phyloP scores from a whole-genome alignment of 108 stramenopile species.

The Pseudonitzschia pungens region DNA sequence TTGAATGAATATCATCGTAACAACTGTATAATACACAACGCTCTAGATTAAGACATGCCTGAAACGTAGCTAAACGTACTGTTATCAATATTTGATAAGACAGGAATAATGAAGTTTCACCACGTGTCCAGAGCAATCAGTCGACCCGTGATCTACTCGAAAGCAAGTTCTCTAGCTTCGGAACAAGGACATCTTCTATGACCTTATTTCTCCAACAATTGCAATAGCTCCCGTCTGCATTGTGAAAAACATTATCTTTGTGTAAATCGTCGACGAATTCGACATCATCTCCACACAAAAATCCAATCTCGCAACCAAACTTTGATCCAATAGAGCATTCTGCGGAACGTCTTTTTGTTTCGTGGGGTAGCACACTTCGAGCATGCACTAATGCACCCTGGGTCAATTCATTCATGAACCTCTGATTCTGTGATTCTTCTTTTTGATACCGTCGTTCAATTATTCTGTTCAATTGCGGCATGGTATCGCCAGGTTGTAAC shows the following conservation, averaged over 20 bases:
- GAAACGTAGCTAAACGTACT: not conserved
- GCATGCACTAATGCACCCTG: conserved; percentile 79
- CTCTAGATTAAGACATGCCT: not conserved
- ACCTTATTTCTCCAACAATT: conserved; percentile 57
- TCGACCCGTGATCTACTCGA: not conserved
- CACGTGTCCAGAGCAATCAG: not conserved
- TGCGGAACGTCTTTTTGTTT: conserved; percentile 30
- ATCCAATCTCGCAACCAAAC: conserved; percentile 31
- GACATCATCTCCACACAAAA: conserved; percentile 25
- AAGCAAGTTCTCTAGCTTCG: conserved; percentile 11
- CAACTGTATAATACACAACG: not conserved
- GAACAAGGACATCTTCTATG: conserved; percentile 24
- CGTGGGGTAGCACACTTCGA: conserved; percentile 34
- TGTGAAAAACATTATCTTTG: conserved; percentile 23
- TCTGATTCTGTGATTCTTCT: conserved; percentile 22
- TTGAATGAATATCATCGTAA: not conserved
- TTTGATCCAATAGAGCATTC: conserved; percentile 28
- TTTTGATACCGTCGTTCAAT: not conserved
- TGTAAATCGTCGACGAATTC: conserved; percentile 28
- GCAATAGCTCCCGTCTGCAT: conserved; percentile 54
- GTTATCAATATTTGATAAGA: not conserved
- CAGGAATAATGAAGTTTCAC: not conserved
- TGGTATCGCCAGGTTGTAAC: conserved; percentile 3
- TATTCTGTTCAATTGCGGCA: conserved; percentile 6
- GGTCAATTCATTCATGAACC: conserved; percentile 56